Evolutionary conservation across 805 yeast genomes (phyloP), one percentile per base, ranked within the genome.

Genomic region (Cyberlindnera americana): DNA sequence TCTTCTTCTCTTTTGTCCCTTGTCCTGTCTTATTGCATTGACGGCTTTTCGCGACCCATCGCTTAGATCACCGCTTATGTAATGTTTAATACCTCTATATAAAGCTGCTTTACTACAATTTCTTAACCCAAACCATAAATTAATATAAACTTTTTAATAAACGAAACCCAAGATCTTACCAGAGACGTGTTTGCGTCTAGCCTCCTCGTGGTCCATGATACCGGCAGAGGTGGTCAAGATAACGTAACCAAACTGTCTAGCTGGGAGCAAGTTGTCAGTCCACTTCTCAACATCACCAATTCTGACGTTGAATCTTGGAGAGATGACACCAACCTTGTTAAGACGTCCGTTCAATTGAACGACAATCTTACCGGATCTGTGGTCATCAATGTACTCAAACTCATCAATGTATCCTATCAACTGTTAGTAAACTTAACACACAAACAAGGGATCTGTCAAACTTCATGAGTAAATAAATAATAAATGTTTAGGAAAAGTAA

Each of bases 121-220:
- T n/a, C n/a, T n/a, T n/a, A n/a, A n/a, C n/a, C n/a, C n/a, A 39
- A 27, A 37, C 17, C 19, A 27, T 23, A 14, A 3, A 34, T 19
- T 10, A 21, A 21, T 7, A 21, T 21, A 21, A 28, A 19, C 15
- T 34, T 39, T 27, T 36, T 85, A 90, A 85, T 90, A 90, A 57
- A 90, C 96, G 79, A 87, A 90, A 69, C 97, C 98, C 68, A 90
- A 84, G 74, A 90, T 85, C 83, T 90, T 90, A 74, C 98, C 98
- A 61, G 96, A 88, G 62, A 90, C 97, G 78, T 90, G 97, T 86
- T 90, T 91, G 83, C 97, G 85, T 83, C 95, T 87, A 66, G 98
- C 98, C 79, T 90, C 97, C 81, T 91, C 97, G 80, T 90, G 98
- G 82, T 91, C 97, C 95, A 90, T 89, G 65, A 90, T 90, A 78